Base-by-base conservation (phyloP, 2,329 filamentous ascomycete species). In the Diaporthe citrichinensis region DNA sequence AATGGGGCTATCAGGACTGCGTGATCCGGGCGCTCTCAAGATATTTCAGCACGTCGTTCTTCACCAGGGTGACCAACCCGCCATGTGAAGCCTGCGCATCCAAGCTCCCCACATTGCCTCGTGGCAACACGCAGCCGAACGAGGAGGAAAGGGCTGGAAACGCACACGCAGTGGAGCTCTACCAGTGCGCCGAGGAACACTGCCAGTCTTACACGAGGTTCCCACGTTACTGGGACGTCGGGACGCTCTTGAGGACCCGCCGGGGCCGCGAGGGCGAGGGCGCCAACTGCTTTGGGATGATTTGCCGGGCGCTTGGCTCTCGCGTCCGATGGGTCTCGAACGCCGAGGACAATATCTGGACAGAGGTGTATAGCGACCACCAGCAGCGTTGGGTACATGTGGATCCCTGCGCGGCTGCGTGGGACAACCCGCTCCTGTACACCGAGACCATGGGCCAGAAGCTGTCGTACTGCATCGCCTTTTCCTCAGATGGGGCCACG, bases 311-410 rank as follows among this genome's bases (percentile, higher is more conserved):
- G 5, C 92, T 98, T 17, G 96, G 96, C 65, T 94, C 94, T 76
- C 91, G 96, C 76, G 95, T 98, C 28, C 92, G 97, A 81, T 98
- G 96, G 96, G 94, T 99, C 12, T 99, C 97, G 97, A 98, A 98
- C 80, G 93, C 94, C 34, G 96, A 98, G 84, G 96, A 98, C 83
- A 94, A 98, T 81, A 94, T 98, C 36, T 98, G 96, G 96, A 98
- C 95, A 0, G 97, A 98, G 81, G 94, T 98, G 12, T 99, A 98
- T 86, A 98, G 96, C 3, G 94, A 96, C 78, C 95, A 98, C 84
- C 94, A 96, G 81, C 92, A 94, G 83, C 92, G 95, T 82, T 99
- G 97, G 97, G 90, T 98, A n/a, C 96, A 98, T 79, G 95, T 98
- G 55, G 97, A 99, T 83, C 92, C 93, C 36, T 98, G 96, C 81